Evolutionary conservation across 129 eudicot genomes (phyloP).

Genomic region (Kitagawia praeruptora): DNA sequence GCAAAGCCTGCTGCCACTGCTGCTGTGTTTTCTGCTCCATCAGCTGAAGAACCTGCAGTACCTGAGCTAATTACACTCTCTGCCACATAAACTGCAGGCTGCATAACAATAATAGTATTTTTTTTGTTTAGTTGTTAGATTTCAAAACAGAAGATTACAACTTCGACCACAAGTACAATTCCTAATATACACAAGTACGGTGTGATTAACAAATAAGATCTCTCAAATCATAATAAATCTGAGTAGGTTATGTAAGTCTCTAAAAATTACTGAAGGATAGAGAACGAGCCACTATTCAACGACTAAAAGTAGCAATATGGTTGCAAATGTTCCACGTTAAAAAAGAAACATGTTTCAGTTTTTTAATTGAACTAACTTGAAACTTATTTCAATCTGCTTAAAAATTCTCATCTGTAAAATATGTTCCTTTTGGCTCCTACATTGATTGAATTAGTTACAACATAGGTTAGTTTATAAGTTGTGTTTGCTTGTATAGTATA

Average conservation of each 20-base stretch:
- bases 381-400: not conserved
- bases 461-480: not conserved
- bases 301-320: not conserved
- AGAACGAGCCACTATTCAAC: not conserved
- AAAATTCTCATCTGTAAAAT: not conserved
- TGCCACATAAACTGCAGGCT: conserved; percentile 90
- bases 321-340: not conserved
- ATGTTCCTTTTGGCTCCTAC: not conserved
- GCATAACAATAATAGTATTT: conserved; percentile 1
- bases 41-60: conserved; percentile 70
- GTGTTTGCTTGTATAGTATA: not conserved
- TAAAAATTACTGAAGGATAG: not conserved
- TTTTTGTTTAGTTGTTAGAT: not conserved
- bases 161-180: not conserved
- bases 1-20: conserved; percentile 49
- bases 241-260: not conserved
- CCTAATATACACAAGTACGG: not conserved
- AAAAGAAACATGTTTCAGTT: not conserved
- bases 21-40: conserved; percentile 82
- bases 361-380: not conserved
- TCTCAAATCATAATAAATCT: not conserved
- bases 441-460: not conserved
- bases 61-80: conserved; percentile 96
- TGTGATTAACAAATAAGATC: not conserved
- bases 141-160: not conserved